Conservation (phyloP, 108 stramenopile genomes). For the Conticribra guillardii region DNA sequence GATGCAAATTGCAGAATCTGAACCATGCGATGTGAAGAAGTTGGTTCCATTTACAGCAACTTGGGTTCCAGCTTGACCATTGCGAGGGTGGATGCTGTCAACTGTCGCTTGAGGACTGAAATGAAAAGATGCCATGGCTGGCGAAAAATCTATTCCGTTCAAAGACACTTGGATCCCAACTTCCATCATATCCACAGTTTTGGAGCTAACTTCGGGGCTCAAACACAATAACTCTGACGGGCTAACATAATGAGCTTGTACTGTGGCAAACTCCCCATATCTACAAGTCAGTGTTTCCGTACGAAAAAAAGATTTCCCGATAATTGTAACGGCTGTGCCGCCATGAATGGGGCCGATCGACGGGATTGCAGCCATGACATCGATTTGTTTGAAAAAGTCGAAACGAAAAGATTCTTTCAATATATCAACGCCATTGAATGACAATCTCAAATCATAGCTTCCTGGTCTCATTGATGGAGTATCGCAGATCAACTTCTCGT, state of each 20-base stretch:
- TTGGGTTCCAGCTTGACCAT: slow-evolving; percentile 43
- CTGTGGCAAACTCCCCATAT: slow-evolving; percentile 39
- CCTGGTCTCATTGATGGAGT: slow-evolving; percentile 33
- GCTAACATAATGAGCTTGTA: slow-evolving; percentile 21
- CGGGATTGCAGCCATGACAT: slow-evolving; percentile 23
- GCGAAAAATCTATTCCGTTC: slow-evolving; percentile 48
- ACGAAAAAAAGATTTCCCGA: slow-evolving; percentile 47
- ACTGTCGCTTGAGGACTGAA: slow-evolving; percentile 18
- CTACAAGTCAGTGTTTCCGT: slow-evolving; percentile 13
- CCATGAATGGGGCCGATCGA: slow-evolving; percentile 27
- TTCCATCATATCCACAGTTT: not conserved
- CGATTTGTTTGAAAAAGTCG: slow-evolving; percentile 22
- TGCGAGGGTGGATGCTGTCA: slow-evolving; percentile 20
- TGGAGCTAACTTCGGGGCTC: slow-evolving; percentile 16
- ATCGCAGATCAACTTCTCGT: slow-evolving; percentile 26
- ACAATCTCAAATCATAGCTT: slow-evolving; percentile 21
- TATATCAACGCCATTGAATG: slow-evolving; percentile 40
- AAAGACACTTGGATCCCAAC: slow-evolving; percentile 33
- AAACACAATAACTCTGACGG: slow-evolving; percentile 23
- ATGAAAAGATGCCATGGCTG: slow-evolving; percentile 14
- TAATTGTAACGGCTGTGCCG: slow-evolving; percentile 38
- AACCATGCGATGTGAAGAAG: slow-evolving; percentile 6
- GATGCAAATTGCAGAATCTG: slow-evolving; percentile 11
- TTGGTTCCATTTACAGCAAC: slow-evolving; percentile 32
- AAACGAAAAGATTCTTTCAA: slow-evolving; percentile 13